These are phyloP conservation scores for Pseudocercospora vitis DNA, from an alignment of 2,329 filamentous ascomycete genomes.

Conservation along the genomic window DNA sequence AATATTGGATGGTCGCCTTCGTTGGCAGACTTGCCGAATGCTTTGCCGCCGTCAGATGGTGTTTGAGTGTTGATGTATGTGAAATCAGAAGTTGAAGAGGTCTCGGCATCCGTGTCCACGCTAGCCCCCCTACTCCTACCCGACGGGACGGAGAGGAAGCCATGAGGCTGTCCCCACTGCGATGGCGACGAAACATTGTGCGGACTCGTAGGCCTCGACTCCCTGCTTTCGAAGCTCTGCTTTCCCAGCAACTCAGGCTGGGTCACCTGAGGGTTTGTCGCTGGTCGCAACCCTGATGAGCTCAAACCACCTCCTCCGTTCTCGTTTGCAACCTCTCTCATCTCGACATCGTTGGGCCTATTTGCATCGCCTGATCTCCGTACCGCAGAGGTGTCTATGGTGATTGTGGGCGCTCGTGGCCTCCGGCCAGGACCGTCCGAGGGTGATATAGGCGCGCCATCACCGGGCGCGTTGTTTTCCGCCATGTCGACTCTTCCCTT, in stretches of 20 bases:
- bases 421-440: conserved; percentile 16
- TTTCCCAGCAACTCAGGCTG: conserved; percentile 54
- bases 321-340: conserved; percentile 33
- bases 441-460: conserved; percentile 11
- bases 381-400: conserved; percentile 53
- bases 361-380: conserved; percentile 36
- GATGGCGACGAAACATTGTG: conserved; percentile 67
- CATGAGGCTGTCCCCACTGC: conserved; percentile 51
- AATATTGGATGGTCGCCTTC: conserved; percentile 54
- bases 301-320: conserved; percentile 22
- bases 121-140: conserved; percentile 65
- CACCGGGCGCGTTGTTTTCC: conserved; percentile 4
- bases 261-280: conserved; percentile 21
- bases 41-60: conserved; percentile 35
- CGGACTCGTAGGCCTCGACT: conserved; percentile 64
- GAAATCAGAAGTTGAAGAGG: conserved; percentile 60
- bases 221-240: conserved; percentile 64
- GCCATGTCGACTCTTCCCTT: conserved; percentile 2
- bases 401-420: conserved; percentile 51
- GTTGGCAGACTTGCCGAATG: conserved; percentile 33
- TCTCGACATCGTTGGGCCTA: conserved; percentile 36
- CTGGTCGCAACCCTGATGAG: conserved; percentile 18
- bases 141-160: conserved; percentile 64
- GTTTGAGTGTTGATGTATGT: conserved; percentile 55
- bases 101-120: conserved; percentile 60